Base-by-base conservation (phyloP, 768 basidiomycete genomes). In the Hemileccinum impolitum region DNA sequence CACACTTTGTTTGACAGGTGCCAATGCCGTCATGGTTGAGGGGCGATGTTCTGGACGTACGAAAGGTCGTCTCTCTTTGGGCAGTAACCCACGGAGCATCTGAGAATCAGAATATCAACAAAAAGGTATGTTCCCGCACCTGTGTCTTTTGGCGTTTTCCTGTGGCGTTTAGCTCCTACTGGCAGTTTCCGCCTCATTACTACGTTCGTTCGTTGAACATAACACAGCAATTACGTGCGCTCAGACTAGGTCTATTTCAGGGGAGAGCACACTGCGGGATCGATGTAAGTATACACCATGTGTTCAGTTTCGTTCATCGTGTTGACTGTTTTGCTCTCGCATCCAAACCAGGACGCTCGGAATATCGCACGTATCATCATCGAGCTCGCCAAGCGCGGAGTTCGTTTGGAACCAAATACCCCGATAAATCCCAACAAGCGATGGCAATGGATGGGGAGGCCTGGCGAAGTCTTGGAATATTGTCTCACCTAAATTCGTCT, bases 221-320 rank as follows among this genome's bases (percentile, higher is more conserved):
- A 47, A 66, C 81, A 32, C 77, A 78, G n/a, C 90, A 94, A 66
- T 73, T 96, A 40, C 74, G 75, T 31, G 75, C 75, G n/a, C 80
- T 97, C 37, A 78, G 76, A 10, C 70, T 97, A 39, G 75, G 79
- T 5, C 74, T 77, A 7, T 98, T 98, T 62, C 72, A 85, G 65
- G 94, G 95, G 18, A 80, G 88, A 58, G 75, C 82, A 47, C 95
- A 98, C 68, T 82, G 82, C 61, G 95, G 95, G 19, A 87, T 95
- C 31, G 92, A 94, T 69, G 94, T 94, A 53, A 74, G 89, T 82
- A 38, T 42, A 48, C 38, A 48, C 54, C n/a, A 46, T 47, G 50
- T 32, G 15, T 13, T 37, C 9, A 19, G 11, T 25, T 39, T 36
- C 28, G 19, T 39, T 32, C 39, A 9, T 26, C 25, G 26, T 47